These are phyloP conservation scores for Coccinonectria pachysandricola DNA, from an alignment of 2,329 filamentous ascomycete species.

Conservation along the genomic window DNA sequence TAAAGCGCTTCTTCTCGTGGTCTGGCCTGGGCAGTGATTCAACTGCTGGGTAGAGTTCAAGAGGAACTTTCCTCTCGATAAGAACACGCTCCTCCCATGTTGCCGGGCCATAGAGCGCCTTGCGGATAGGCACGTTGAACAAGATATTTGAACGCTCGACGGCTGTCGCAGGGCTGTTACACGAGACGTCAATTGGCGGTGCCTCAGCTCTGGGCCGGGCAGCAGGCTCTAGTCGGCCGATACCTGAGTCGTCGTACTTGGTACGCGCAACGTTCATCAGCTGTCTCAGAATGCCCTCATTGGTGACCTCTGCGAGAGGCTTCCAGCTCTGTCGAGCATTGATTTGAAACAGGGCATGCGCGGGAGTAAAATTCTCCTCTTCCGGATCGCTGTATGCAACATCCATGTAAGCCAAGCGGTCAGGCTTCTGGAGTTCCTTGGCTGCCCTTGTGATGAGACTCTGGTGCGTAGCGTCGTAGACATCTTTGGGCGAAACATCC, in stretches of 20 bases:
- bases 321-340: conserved; percentile 55
- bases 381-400: conserved; percentile 60
- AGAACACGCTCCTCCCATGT: conserved; percentile 61
- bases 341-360: conserved; percentile 75
- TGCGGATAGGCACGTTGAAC: conserved; percentile 71
- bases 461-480: conserved; percentile 56
- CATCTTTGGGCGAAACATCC: conserved; percentile 65
- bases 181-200: conserved; percentile 74
- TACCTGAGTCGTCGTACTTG: conserved; percentile 57
- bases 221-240: conserved; percentile 71
- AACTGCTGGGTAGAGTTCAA: conserved; percentile 50
- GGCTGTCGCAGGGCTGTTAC: conserved; percentile 53
- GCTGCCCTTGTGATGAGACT: conserved; percentile 67
- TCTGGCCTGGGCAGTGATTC: conserved; percentile 67
- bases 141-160: conserved; percentile 62
- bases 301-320: conserved; percentile 58
- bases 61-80: conserved; percentile 60
- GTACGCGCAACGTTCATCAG: conserved; percentile 69
- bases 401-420: conserved; percentile 55
- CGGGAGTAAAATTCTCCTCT: conserved; percentile 53
- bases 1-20: conserved; percentile 75
- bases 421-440: conserved; percentile 41
- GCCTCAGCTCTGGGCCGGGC: conserved; percentile 70
- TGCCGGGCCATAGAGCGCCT: conserved; percentile 59
- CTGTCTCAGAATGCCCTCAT: conserved; percentile 60